phyloP scores from a whole-genome alignment of 306 rosid species.

The Fragaria ananassa region DNA sequence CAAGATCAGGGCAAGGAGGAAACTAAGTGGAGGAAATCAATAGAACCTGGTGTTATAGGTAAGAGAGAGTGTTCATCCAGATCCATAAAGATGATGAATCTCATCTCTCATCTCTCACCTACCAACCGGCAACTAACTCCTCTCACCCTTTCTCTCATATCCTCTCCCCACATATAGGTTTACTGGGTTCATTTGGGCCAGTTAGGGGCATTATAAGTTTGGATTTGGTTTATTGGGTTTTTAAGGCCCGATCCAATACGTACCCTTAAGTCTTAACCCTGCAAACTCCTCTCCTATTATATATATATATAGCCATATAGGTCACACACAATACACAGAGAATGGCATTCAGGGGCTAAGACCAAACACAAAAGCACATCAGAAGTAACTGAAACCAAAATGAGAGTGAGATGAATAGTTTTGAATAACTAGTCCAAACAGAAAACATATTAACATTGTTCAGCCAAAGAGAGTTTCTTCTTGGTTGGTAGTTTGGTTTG shows the following conservation, averaged over 20 bases:
- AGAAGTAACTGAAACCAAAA: not conserved
- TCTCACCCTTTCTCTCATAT: not conserved
- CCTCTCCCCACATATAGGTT: not conserved
- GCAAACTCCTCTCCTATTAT: too few relatives aligned
- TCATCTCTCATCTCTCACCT: not conserved
- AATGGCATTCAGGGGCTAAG: not conserved
- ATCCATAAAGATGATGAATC: not conserved
- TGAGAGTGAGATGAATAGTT: not conserved
- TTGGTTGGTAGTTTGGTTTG: conserved; percentile 26
- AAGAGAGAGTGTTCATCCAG: not conserved
- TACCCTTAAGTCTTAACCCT: not conserved
- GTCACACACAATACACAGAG: not conserved
- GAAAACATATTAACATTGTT: conserved; percentile 22
- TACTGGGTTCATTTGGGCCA: not conserved
- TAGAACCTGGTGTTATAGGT: too few relatives aligned
- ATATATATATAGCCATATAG: not conserved
- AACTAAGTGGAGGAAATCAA: too few relatives aligned
- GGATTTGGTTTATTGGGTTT: not conserved
- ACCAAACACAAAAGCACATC: not conserved
- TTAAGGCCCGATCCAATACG: not conserved
- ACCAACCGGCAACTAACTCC: not conserved
- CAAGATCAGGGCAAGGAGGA: too few relatives aligned
- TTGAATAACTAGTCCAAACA: not conserved
- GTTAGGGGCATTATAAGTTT: not conserved
- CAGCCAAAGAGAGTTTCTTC: conserved; percentile 23